Percentiles rank a stretch among this genome's conserved stretches.
Conservation (phyloP, 768 basidiomycete species). For the Trametes cingulata region DNA sequence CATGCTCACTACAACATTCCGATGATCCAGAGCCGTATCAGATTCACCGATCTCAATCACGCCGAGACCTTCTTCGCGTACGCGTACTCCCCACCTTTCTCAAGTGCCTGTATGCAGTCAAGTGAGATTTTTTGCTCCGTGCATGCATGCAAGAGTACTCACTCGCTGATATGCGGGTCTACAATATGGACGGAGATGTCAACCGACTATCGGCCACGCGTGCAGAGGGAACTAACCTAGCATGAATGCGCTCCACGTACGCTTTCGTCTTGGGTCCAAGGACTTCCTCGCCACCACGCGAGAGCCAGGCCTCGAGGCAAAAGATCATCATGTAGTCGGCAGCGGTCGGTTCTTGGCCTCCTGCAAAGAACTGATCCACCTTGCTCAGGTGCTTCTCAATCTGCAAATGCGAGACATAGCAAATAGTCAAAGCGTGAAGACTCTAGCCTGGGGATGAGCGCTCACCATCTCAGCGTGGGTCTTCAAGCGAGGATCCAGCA, state of each 20-base stretch:
- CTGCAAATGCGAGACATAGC: conserved; percentile 23
- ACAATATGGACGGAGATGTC: no score
- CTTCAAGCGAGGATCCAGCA: conserved; percentile 32
- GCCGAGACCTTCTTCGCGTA: conserved; percentile 20
- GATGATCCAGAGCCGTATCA: no score
- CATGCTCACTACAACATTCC: no score
- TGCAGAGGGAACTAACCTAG: conserved; percentile 29
- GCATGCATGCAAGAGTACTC: background rate
- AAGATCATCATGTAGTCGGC: conserved; percentile 51
- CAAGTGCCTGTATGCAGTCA: conserved; percentile 17
- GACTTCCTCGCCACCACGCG: conserved; percentile 14
- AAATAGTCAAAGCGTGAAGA: background rate
- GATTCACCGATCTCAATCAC: no score
- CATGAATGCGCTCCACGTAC: conserved; percentile 42
- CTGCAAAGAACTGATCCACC: conserved; percentile 35
- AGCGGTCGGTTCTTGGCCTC: conserved; percentile 40
- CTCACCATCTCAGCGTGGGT: conserved; percentile 31
- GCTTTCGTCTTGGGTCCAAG: conserved; percentile 38
- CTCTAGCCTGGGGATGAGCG: background rate
- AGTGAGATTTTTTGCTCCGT: background rate
- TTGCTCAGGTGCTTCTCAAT: conserved; percentile 41
- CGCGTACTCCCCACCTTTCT: conserved; percentile 37
- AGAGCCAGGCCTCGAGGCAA: conserved; percentile 34
- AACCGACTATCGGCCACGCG: no score
- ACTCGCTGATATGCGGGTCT: conserved; percentile 24